Conservation (phyloP, 1,284 basidiomycete genomes). For the Polyporus tsugae region DNA sequence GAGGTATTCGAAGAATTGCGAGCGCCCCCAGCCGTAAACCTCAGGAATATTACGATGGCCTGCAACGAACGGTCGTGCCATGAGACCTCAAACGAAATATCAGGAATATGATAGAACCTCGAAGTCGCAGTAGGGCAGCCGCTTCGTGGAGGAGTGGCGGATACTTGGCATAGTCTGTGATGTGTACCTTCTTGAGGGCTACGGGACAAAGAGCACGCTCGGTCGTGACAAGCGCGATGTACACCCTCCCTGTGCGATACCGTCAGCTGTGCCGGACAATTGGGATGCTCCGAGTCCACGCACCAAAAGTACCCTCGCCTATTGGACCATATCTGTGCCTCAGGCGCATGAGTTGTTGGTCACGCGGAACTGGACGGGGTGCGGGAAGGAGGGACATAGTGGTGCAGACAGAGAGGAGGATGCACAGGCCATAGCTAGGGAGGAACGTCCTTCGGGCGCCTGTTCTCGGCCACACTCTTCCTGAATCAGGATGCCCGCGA, state of each 20-base stretch:
- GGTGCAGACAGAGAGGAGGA: neutral
- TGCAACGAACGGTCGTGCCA: neutral
- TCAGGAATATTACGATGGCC: neutral
- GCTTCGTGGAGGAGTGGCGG: neutral
- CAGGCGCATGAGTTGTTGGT: neutral
- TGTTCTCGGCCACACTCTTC: no score
- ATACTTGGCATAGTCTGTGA: neutral
- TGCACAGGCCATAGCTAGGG: neutral
- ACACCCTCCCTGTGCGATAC: neutral
- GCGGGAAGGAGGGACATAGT: neutral
- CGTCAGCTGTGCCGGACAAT: neutral
- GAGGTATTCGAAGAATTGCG: neutral
- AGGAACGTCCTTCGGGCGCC: no score
- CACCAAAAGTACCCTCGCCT: neutral
- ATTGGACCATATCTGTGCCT: neutral
- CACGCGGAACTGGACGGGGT: neutral
- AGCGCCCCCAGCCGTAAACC: neutral
- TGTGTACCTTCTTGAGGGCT: constrained; percentile 3
- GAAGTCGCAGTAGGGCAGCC: neutral
- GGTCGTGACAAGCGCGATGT: neutral
- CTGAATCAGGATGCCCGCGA: no score
- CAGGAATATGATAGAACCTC: neutral
- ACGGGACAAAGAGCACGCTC: neutral
- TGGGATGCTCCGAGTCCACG: neutral
- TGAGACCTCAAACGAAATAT: neutral